Base-by-base conservation (phyloP, 768 basidiomycete genomes). In the Lactarius sp. region DNA sequence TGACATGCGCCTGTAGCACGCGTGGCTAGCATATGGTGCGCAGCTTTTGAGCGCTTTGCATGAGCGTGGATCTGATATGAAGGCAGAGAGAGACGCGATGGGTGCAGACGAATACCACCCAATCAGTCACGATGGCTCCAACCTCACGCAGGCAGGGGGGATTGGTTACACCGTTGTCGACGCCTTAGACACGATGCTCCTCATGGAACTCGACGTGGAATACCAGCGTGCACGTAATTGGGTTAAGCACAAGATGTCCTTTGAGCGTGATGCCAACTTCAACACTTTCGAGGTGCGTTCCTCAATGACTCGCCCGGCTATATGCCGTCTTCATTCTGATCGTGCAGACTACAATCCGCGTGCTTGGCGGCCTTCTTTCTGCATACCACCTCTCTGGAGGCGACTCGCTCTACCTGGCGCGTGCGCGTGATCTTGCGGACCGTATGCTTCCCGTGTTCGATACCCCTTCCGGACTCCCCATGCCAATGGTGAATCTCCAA, bases 41-140 rank as follows among this genome's bases (percentile, higher is more conserved):
- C 74, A 62, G 42, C 10, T 33, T 20, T 31, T 54, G 58, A 53
- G 62, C 31, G 57, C 60, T 13, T 44, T 46, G 10, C 69, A 59
- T 62, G 46, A 36, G 36, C 72, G 56, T 69, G 54, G 54, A 50
- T 22, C 59, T 70, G 47, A 69, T 58, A 16, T 59, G 56, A 44
- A 20, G 20, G 34, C 76, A 94, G 93, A 94, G 76, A 77, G 84
- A 52, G 86, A 97, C 72, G 94, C 94, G 2, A 94, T 92, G 85
- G 94, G 94, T 1, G 81, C 81, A 60, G 94, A 97, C 76, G 92
- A 96, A 73, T 97, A 93, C 70, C 92, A 96, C 70, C 94, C 95
- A 0, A 80, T 98, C 27, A 81, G 81, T 57, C 80, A 80, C 54
- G 76, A 75, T 33, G 95, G 95, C 4, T 81, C 83, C 9, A 94